Evolutionary conservation across 208 protist species (phyloP).

Genomic region (Trypanosoma scelopori): DNA sequence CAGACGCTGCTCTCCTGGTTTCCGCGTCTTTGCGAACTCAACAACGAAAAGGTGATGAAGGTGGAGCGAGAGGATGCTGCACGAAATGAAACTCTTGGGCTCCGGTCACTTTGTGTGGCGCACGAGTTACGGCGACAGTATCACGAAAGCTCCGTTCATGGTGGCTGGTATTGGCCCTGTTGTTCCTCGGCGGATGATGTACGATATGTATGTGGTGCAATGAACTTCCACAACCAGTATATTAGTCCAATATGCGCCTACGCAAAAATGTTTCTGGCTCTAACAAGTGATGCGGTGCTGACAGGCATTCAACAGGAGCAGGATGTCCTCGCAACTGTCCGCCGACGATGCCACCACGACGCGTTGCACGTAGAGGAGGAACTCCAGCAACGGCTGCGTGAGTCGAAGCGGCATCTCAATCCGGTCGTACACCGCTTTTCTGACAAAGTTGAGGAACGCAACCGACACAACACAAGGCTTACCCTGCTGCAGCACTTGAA

Average conservation of each 20-base stretch:
- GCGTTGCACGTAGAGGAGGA: slow-evolving; percentile 24
- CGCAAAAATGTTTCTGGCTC: slow-evolving; percentile 16
- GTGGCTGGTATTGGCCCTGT: slow-evolving; percentile 1
- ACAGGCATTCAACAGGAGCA: slow-evolving; percentile 26
- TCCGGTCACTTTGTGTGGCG: not conserved
- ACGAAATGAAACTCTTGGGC: not conserved
- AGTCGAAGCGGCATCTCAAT: slow-evolving; percentile 21
- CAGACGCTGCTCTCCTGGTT: slow-evolving; percentile 25
- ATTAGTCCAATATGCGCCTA: slow-evolving; percentile 7
- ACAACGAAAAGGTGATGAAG: slow-evolving; percentile 26
- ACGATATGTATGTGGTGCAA: slow-evolving; percentile 4
- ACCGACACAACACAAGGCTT: slow-evolving; percentile 11
- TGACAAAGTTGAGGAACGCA: slow-evolving; percentile 25
- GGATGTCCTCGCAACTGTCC: slow-evolving; percentile 22
- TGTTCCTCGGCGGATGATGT: not conserved
- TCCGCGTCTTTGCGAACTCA: slow-evolving; percentile 33
- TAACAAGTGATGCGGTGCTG: slow-evolving; percentile 19
- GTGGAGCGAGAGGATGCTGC: not conserved
- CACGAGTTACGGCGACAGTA: not conserved
- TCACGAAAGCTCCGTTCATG: slow-evolving; percentile 3
- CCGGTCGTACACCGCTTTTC: slow-evolving; percentile 24
- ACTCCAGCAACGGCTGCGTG: slow-evolving; percentile 15
- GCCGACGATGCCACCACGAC: slow-evolving; percentile 16
- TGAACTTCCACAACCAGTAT: not conserved
- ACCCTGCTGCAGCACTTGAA: slow-evolving; percentile 14